Evolutionary conservation across 2,329 filamentous ascomycete species (phyloP).

Genomic region (Waltergamsia citrina): DNA sequence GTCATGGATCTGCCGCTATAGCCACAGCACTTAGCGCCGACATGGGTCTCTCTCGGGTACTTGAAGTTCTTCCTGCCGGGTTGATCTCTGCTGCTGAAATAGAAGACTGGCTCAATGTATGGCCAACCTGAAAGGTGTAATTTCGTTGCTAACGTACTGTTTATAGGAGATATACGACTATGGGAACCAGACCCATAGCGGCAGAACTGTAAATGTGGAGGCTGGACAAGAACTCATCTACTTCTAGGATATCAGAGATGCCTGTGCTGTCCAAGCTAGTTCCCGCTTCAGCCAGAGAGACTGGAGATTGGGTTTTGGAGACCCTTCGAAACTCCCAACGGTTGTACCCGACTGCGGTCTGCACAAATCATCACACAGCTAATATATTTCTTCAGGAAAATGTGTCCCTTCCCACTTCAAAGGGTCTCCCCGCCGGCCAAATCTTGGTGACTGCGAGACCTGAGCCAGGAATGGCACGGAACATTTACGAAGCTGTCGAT

Average conservation of each 20-base stretch:
- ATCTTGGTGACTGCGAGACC: no score
- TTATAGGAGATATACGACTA: constrained; percentile 26
- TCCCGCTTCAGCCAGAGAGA: constrained; percentile 29
- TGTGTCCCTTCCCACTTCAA: no score
- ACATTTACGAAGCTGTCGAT: constrained; percentile 24
- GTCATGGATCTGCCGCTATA: constrained; percentile 8
- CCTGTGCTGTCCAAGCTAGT: constrained; percentile 38
- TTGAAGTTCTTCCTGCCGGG: constrained; percentile 27
- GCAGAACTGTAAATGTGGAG: constrained; percentile 21
- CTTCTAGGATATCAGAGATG: constrained; percentile 53
- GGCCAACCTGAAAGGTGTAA: no score
- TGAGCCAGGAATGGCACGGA: no score
- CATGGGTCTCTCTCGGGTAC: constrained; percentile 31
- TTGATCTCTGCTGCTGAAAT: constrained; percentile 25
- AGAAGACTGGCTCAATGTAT: constrained; percentile 34
- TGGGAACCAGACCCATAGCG: constrained; percentile 25
- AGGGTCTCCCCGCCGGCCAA: no score
- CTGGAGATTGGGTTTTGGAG: constrained; percentile 28
- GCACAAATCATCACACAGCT: no score
- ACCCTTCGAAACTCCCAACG: constrained; percentile 4
- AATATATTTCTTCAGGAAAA: no score
- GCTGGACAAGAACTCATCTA: constrained; percentile 39
- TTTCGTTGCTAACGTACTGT: no score
- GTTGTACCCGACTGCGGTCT: no score
- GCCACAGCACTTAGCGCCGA: constrained; percentile 33